phyloP scores from a whole-genome alignment of 139 green algal genomes.

The Eudorina sp. region DNA sequence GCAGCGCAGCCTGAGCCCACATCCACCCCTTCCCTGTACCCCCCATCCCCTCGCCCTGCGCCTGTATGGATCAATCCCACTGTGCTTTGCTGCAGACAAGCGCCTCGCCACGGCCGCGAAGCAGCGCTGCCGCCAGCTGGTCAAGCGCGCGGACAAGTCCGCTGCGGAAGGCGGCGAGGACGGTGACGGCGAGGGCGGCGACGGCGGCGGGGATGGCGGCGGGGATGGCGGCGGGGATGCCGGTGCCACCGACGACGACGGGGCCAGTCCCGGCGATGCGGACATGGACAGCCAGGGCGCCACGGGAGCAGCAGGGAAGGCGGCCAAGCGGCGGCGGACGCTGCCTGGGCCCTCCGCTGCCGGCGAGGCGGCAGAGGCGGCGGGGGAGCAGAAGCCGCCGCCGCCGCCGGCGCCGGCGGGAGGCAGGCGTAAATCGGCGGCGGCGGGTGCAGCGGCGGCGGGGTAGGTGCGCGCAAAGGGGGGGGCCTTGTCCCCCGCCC shows the following conservation, averaged over 20 bases:
- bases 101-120: neutral
- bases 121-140: conserved; percentile 18
- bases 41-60: neutral
- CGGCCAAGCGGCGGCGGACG: neutral
- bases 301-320: too few species aligned
- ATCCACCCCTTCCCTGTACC: too few species aligned
- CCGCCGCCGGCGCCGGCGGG: neutral
- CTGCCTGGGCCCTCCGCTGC: neutral
- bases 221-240: neutral
- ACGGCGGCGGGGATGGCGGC: neutral
- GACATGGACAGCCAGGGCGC: too few species aligned
- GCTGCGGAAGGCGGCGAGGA: neutral
- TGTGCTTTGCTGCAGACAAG: neutral
- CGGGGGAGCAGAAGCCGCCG: neutral
- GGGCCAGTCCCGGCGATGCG: too few species aligned
- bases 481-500: too few species aligned
- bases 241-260: neutral
- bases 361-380: neutral
- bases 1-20: too few species aligned
- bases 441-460: too few species aligned
- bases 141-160: neutral
- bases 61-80: neutral
- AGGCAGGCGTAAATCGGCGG: neutral
- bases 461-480: too few species aligned
- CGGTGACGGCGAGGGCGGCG: neutral